These are phyloP conservation scores for Ceratonia siliqua DNA, from an alignment of 306 rosid species.

Conservation along the genomic window DNA sequence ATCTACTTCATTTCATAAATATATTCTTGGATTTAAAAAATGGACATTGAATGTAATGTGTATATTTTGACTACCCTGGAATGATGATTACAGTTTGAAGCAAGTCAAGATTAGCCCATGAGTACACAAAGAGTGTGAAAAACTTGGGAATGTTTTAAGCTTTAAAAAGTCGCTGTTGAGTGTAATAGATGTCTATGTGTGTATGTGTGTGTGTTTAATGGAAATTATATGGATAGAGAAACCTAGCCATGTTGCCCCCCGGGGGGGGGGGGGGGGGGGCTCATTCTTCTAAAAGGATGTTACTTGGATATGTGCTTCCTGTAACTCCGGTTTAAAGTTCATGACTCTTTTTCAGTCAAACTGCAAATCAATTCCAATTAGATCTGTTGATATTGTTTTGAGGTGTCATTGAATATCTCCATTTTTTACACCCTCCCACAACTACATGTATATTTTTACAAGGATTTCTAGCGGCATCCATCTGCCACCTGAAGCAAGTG, in stretches of 20 bases:
- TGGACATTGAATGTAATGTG: not conserved
- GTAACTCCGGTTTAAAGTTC: constrained; percentile 5
- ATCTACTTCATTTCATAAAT: not conserved
- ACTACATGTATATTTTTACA: not conserved
- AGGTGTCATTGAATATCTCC: not conserved
- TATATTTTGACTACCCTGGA: not conserved
- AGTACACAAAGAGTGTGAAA: not conserved
- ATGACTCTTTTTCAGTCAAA: not conserved
- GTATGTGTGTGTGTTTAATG: not conserved
- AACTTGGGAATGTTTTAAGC: not conserved
- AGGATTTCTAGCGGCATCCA: not conserved
- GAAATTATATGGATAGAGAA: not conserved
- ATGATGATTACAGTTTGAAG: not conserved
- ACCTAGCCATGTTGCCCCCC: not conserved
- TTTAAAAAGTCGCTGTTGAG: not conserved
- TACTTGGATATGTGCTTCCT: constrained; percentile 2
- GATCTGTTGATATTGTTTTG: not conserved
- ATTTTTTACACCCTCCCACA: not conserved
- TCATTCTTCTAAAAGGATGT: not conserved
- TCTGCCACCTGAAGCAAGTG: not conserved
- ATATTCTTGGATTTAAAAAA: not conserved
- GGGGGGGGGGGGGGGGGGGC: not conserved
- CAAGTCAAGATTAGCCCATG: not conserved
- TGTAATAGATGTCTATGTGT: not conserved
- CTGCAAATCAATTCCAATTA: not conserved